Conservation (phyloP, 257 asterid species). For the Schizonepeta tenuifolia region DNA sequence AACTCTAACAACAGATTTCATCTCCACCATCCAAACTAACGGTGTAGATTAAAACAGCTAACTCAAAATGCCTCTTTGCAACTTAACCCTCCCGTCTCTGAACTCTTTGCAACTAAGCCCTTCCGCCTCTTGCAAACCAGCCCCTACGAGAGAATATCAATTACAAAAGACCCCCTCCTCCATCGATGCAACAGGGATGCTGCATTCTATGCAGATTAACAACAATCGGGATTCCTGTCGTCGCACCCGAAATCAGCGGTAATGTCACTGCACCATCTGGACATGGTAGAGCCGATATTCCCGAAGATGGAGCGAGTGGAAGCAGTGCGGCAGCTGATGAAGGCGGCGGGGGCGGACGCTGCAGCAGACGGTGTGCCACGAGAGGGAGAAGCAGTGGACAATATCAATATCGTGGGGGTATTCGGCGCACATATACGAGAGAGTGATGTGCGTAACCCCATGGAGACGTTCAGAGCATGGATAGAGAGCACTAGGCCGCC, state of each 20-base stretch:
- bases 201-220: too few species aligned
- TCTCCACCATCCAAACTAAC: too few species aligned
- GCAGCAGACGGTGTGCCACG: constrained; percentile 57
- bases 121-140: too few species aligned
- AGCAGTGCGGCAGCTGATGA: constrained; percentile 48
- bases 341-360: constrained; percentile 45
- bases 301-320: constrained; percentile 45
- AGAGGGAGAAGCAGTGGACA: constrained; percentile 44
- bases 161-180: too few species aligned
- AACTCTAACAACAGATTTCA: too few species aligned
- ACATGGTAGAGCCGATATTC: constrained; percentile 45
- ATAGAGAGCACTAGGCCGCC: background rate
- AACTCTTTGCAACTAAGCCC: too few species aligned
- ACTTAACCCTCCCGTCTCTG: too few species aligned
- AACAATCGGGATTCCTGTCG: constrained; percentile 51
- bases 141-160: too few species aligned
- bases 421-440: constrained; percentile 52
- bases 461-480: constrained; percentile 52
- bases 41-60: too few species aligned
- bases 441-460: constrained; percentile 42
- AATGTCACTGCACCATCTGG: constrained; percentile 54
- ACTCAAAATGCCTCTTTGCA: too few species aligned
- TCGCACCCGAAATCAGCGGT: constrained; percentile 45
- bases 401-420: constrained; percentile 64
- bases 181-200: too few species aligned